Evolutionary conservation across 192 early-diverging fungal species (phyloP), one percentile per base, ranked within the genome.

Genomic region (Umbelopsis sp.): DNA sequence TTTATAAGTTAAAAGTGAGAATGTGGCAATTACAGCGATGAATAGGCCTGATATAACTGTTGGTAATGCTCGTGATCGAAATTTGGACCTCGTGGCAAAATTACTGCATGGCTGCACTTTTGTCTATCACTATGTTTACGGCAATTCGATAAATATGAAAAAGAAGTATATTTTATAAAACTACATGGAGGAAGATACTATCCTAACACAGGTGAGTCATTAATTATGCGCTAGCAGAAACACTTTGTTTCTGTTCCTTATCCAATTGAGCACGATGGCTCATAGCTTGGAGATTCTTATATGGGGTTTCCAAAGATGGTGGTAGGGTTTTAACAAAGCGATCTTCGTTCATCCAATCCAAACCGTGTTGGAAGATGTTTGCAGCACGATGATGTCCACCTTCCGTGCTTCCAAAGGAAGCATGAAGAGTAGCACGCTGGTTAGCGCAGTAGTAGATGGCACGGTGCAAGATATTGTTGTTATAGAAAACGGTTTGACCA

Each of bases 401-500:
- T 2, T 59, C 72, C 43, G 77, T 82, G 47, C 78, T 85, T 32
- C 83, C 83, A 69, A 85, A 83, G 32, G 73, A 83, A 43, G 75
- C 83, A 45, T 85, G 83, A 11, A 85, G 69, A 3, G 83, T 85
- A 17, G 71, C 72, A 34, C 83, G 79, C 71, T 85, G 83, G 11
- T 67, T 68, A 36, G 71, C 43, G 31, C 45, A 68, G 52, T 66
- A 65, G 43, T 85, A 85, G 14, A 75, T 70, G 41, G 81, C 83
- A 44, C 83, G 83, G 54, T 85, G 83, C 44, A 85, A 47, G 45
- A 85, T 82, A 45, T 85, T 85, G 68, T 85, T 85, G 71, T 85
- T 82, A 54, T 85, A 85, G 69, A 85, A 85, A 16, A 85, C 81
- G 6, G 83, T 85, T 71, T 85, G 83, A 31, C 83, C 83, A 17